Evolutionary conservation across 345 rosid genomes (phyloP).

Genomic region (Salix dunnii): DNA sequence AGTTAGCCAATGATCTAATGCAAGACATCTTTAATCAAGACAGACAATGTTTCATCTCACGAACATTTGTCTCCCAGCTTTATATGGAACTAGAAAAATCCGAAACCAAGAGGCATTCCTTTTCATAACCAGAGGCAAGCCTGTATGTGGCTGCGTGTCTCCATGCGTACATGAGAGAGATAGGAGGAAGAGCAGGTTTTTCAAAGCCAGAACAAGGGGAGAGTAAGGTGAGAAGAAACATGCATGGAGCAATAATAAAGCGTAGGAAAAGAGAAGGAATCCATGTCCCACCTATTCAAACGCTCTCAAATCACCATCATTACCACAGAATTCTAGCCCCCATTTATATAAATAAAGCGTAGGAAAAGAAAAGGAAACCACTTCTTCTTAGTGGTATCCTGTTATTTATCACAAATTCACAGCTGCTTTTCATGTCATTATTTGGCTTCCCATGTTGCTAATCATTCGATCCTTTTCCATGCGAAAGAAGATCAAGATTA

Average conservation of each 20-base stretch:
- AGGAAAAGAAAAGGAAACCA: too few relatives aligned
- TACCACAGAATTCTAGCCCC: neutral
- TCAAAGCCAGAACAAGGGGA: conserved; percentile 8
- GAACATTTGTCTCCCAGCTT: neutral
- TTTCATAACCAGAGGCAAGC: neutral
- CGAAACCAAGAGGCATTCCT: neutral
- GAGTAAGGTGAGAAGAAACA: neutral
- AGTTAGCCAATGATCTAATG: too few relatives aligned
- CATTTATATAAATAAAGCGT: too few relatives aligned
- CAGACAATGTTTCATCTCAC: neutral
- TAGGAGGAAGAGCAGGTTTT: neutral
- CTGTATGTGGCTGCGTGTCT: neutral
- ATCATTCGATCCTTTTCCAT: conserved; percentile 10
- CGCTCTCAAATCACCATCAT: conserved; percentile 24
- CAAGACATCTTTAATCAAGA: neutral
- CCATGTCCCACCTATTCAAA: conserved; percentile 8
- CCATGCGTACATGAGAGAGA: neutral
- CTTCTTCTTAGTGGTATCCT: neutral
- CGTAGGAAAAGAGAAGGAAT: neutral
- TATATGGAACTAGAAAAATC: neutral
- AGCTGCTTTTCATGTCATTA: conserved; percentile 4
- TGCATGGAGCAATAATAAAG: conserved; percentile 7
- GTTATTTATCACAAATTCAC: neutral
- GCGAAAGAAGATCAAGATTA: neutral
- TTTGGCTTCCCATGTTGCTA: conserved; percentile 6